Evolutionary conservation across 2,329 filamentous ascomycete genomes (phyloP).

Genomic region (Claviceps maximensis): DNA sequence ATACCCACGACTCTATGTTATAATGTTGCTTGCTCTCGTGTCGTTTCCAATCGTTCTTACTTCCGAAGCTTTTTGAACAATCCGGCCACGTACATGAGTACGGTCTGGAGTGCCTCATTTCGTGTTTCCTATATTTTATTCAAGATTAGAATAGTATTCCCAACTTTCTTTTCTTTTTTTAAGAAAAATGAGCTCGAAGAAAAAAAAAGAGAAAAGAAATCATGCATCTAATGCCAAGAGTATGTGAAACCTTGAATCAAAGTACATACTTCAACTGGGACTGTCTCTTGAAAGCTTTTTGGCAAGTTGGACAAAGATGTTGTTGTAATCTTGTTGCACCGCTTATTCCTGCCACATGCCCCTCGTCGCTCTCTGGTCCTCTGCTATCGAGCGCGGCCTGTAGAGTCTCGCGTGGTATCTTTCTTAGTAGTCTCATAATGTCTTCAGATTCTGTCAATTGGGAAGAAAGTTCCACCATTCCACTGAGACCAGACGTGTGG

Average conservation of each 20-base stretch:
- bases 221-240: not conserved
- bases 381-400: not conserved
- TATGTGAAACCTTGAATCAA: not conserved
- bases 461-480: not conserved
- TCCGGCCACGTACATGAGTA: conserved; percentile 65
- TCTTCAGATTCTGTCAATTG: not conserved
- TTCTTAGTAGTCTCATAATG: not conserved
- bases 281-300: conserved; percentile 32
- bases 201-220: not conserved
- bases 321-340: not conserved
- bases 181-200: too few species aligned
- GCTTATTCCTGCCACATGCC: conserved; percentile 4
- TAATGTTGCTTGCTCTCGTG: conserved; percentile 75
- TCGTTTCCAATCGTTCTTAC: conserved; percentile 88
- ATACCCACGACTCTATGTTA: conserved; percentile 59
- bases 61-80: conserved; percentile 69
- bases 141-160: not conserved
- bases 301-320: conserved; percentile 25
- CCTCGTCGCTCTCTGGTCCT: not conserved
- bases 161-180: too few species aligned
- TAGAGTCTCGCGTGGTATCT: not conserved
- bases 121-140: conserved; percentile 53
- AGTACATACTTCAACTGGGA: conserved; percentile 44
- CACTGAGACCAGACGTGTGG: not conserved
- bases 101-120: conserved; percentile 66